Conservation (phyloP, 179 eudicot genomes). For the Beta corolliflora region DNA sequence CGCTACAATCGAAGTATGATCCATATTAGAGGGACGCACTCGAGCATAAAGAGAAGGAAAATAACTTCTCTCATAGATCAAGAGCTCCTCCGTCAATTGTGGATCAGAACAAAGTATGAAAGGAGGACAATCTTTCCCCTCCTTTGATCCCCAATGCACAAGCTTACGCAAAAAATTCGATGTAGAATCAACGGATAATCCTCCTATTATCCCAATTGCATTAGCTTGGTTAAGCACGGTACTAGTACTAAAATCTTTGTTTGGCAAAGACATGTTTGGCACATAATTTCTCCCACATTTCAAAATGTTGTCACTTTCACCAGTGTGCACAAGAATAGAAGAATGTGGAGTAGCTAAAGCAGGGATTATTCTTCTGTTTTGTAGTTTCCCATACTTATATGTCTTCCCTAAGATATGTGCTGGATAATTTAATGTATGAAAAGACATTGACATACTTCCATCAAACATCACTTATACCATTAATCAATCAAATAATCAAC, state of each 20-base stretch:
- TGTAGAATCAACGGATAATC: conserved; percentile 45
- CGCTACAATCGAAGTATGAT: conserved; percentile 39
- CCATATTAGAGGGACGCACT: conserved; percentile 28
- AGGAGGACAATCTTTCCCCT: conserved; percentile 42
- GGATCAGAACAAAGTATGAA: conserved; percentile 75
- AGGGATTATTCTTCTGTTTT: conserved; percentile 32
- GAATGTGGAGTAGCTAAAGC: conserved; percentile 39
- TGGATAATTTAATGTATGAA: conserved; percentile 37
- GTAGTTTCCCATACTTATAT: conserved; percentile 21
- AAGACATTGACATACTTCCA: conserved; percentile 42
- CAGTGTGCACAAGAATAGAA: conserved; percentile 42
- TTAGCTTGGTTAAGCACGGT: conserved; percentile 39
- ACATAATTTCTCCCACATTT: conserved; percentile 37
- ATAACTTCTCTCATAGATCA: conserved; percentile 40
- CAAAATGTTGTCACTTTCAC: conserved; percentile 39
- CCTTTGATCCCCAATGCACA: conserved; percentile 40
- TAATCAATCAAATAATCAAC: conserved; percentile 27
- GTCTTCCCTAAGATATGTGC: conserved; percentile 23
- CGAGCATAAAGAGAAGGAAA: conserved; percentile 31
- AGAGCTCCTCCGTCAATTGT: conserved; percentile 39
- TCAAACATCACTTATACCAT: conserved; percentile 25
- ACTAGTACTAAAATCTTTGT: conserved; percentile 22
- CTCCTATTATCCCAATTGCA: conserved; percentile 66
- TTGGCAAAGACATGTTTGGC: conserved; percentile 29
- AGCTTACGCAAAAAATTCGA: conserved; percentile 56